Evolutionary conservation across 768 basidiomycete species (phyloP).

Genomic region (Tubosaeta sp.): DNA sequence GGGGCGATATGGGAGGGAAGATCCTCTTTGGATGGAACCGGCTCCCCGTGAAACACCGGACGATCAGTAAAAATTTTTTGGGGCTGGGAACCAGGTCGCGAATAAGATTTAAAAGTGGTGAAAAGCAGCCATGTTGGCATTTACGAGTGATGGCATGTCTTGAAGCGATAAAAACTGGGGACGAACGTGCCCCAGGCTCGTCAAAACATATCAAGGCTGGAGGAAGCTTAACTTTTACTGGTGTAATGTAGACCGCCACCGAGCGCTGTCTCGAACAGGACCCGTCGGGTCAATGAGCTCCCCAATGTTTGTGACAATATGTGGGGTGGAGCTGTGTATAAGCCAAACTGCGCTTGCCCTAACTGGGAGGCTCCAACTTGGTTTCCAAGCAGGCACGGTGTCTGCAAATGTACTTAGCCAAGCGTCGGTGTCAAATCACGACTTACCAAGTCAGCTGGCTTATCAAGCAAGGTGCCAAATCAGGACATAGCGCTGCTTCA

Average conservation of each 20-base stretch:
- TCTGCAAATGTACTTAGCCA: too few relatives aligned
- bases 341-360: too few relatives aligned
- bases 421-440: conserved; percentile 2
- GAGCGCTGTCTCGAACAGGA: too few relatives aligned
- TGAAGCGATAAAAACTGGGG: neutral
- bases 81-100: conserved; percentile 11
- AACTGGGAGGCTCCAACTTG: too few relatives aligned
- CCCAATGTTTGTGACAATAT: too few relatives aligned
- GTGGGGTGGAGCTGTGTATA: too few relatives aligned
- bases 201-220: conserved; percentile 2
- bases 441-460: conserved; percentile 20
- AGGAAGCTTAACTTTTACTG: too few relatives aligned
- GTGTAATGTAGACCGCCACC: conserved; percentile 8
- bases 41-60: conserved; percentile 3
- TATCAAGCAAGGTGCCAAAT: conserved; percentile 13
- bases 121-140: too few relatives aligned
- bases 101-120: too few relatives aligned
- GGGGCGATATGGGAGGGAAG: neutral
- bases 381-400: too few relatives aligned
- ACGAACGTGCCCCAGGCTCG: conserved; percentile 6
- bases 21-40: conserved; percentile 5
- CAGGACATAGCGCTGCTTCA: conserved; percentile 5
- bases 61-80: neutral
- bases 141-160: neutral
- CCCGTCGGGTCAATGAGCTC: too few relatives aligned